Conservation (phyloP, 1,284 basidiomycete genomes). For the Prillingera fragicola region DNA sequence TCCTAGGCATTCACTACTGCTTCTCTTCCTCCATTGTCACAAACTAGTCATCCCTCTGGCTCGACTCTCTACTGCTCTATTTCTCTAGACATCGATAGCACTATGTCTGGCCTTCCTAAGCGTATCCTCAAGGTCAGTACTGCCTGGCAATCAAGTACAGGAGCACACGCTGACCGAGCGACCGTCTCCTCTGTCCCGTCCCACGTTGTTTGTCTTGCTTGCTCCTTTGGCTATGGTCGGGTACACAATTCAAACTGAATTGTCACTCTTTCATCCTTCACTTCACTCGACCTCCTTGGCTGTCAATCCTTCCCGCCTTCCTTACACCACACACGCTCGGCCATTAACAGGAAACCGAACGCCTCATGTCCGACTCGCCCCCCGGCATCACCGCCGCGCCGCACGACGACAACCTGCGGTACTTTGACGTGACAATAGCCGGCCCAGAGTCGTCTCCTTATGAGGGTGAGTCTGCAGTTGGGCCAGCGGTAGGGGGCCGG, state of each 20-base stretch:
- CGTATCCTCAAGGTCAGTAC: conserved; percentile 49
- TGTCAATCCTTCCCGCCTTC: not conserved
- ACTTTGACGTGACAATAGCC: conserved; percentile 96
- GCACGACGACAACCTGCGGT: conserved; percentile 95
- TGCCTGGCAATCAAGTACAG: not conserved
- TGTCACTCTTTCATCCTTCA: not conserved
- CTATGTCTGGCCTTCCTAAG: conserved; percentile 42
- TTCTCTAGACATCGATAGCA: not conserved
- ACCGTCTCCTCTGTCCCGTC: not conserved
- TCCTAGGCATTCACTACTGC: no score
- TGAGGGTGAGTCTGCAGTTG: conserved; percentile 69
- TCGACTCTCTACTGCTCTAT: no score
- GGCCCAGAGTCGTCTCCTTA: conserved; percentile 94
- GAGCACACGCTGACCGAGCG: not conserved
- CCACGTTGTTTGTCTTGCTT: not conserved
- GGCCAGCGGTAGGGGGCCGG: not conserved
- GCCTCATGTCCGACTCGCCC: conserved; percentile 89
- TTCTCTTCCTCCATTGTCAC: no score
- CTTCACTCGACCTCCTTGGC: not conserved
- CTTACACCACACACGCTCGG: no score
- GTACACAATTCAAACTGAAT: not conserved
- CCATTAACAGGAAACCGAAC: conserved; percentile 81
- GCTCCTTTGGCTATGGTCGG: not conserved
- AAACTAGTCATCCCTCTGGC: no score
- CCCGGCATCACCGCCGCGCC: conserved; percentile 90